Evolutionary conservation across 352 stramenopile species (phyloP), one percentile per base, ranked within the genome.

Genomic region (Phytopythium delawarense): DNA sequence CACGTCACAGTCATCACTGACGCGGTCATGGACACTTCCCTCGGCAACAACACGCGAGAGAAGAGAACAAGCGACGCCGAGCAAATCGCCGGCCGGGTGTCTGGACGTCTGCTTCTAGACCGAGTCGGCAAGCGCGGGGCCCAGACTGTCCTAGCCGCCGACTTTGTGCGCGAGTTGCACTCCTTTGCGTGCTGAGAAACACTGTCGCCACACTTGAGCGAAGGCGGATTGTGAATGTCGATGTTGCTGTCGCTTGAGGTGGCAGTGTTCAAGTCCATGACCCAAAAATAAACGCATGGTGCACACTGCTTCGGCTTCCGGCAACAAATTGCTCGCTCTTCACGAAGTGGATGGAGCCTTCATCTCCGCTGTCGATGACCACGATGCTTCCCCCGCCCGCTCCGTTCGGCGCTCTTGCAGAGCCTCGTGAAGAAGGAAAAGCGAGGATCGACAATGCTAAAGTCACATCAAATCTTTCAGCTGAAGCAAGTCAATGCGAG

Each of bases 1-100:
- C 76, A 96, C 44, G 83, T 96, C 30, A 92, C 86, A 6, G 74
- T 97, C 6, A 54, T 96, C 13, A 69, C 87, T 45, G 91, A 98
- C 65, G 89, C 89, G 5, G 62, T 88, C 7, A n/a, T 79, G 9
- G 54, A 65, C 50, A 15, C 13, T 7, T 3, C 18, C 20, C 13
- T 50, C 18, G 16, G 5, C 44, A 4, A 15, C 12, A 8, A 12
- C 13, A 49, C 45, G 11, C 59, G 50, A 25, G 61, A 50, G 34
- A 35, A 48, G 13, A 59, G 28, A 5, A 15, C 35, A 16, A 16
- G 18, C 0, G 18, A 48, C 42, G 2, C 42, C 16, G 16, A 4
- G 6, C 20, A 49, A 15, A 21, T 5, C 1, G 42, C 20, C 12
- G 20, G 21, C 21, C 20, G 0, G 42, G 5, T 16, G 9, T 25